Base-by-base conservation (phyloP, 495 filamentous ascomycete genomes). In the Bombardia bombarda region DNA sequence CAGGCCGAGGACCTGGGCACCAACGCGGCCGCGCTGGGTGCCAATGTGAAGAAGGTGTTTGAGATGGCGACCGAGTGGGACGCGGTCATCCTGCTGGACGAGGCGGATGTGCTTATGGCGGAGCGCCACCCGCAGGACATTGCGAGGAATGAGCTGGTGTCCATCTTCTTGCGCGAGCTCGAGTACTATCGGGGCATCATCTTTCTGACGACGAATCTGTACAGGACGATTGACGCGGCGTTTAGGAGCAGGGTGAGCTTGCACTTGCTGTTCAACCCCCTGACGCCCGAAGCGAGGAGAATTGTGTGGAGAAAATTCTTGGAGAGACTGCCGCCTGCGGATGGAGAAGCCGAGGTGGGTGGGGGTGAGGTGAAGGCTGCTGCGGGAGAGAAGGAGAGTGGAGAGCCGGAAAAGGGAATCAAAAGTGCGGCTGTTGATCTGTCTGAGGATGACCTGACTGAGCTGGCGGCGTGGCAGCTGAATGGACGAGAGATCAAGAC, bases 401-500 rank as follows among this genome's bases (percentile, higher is more conserved):
- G 22, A 4, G 23, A 18, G 21, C 10, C 21, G 8, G 49, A 49
- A 28, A 28, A 28, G 25, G 25, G 25, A 7, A 12, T 28, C 7
- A 28, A 51, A n/a, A 49, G 53, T 3, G 56, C 62, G 28, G 48
- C 47, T 0, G 40, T 52, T 25, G 51, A 39, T 14, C 50, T 78
- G 42, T 56, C 53, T 10, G 63, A 72, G 1, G 48, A 50, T 7
- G 64, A 79, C n/a, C 47, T 77, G 7, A 52, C 67, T 20, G 50
- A 58, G 24, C 58, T 83, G 22, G 65, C 66, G 1, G 45, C 45
- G 3, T 58, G 67, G 46, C 49, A 69, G 40, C 56, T 83, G 58
- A 83, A 83, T 50, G 79, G 79, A 0, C 54, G 77, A 32, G 72
- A 83, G 60, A 84, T 83, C 46, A 79, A 80, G 58, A 84, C 81